Percentiles rank a stretch among this genome's conserved stretches.
These are phyloP conservation scores for Anisogramma anomala DNA, from an alignment of 2,329 filamentous ascomycete species.

Conservation along the genomic window DNA sequence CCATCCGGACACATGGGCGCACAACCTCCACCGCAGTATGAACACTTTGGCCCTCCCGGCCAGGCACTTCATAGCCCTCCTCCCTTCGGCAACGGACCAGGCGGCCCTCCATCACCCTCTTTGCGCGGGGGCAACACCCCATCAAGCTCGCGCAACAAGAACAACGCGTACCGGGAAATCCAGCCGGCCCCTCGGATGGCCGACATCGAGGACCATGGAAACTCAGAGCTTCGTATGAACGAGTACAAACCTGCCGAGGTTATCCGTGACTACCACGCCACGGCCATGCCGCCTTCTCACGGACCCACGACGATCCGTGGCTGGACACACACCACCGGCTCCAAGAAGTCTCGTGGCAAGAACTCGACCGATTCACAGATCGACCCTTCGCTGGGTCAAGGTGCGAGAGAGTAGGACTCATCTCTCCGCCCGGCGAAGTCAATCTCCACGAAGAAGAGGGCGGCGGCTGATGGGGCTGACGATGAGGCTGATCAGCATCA, in stretches of 20 bases:
- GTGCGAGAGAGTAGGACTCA: conserved; percentile 14
- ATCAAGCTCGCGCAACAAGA: conserved; percentile 19
- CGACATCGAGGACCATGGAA: conserved; percentile 32
- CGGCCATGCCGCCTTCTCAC: conserved; percentile 42
- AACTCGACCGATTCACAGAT: conserved; percentile 15
- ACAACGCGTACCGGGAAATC: conserved; percentile 40
- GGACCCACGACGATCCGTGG: conserved; percentile 46
- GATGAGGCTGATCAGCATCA: too few species aligned
- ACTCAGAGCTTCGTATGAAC: conserved; percentile 45
- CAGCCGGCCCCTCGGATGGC: conserved; percentile 45
- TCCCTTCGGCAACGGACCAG: conserved; percentile 12
- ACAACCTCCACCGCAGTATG: conserved; percentile 3
- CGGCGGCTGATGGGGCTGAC: not conserved
- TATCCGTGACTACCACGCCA: conserved; percentile 46
- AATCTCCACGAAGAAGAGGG: not conserved
- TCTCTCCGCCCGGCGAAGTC: conserved; percentile 8
- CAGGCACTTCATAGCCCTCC: conserved; percentile 12
- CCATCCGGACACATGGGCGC: not conserved
- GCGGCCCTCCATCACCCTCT: conserved; percentile 20
- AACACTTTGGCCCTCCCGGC: conserved; percentile 1
- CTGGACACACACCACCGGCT: conserved; percentile 39
- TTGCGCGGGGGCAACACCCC: conserved; percentile 23
- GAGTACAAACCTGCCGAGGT: conserved; percentile 43
- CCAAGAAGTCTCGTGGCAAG: conserved; percentile 23
- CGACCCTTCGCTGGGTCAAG: conserved; percentile 12